Conservation (phyloP, 495 filamentous ascomycete species). For the Lasiosphaeriaceae sp. region DNA sequence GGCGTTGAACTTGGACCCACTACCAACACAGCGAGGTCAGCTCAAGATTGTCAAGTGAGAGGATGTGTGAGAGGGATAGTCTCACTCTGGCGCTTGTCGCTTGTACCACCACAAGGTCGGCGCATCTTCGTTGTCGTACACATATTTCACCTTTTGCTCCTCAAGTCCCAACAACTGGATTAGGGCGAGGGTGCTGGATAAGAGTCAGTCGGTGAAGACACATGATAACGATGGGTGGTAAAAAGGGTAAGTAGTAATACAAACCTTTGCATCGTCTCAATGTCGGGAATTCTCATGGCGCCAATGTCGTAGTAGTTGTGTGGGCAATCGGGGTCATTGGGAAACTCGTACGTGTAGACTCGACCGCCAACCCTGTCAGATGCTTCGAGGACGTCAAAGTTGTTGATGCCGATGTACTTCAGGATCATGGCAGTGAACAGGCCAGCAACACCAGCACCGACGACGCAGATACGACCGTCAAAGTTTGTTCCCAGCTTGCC, state of each 20-base stretch:
- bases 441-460: conserved; percentile 38
- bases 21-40: background rate
- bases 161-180: background rate
- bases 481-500: background rate
- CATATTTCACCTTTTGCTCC: background rate
- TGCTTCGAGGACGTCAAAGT: conserved; percentile 32
- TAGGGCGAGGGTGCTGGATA: background rate
- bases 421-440: conserved; percentile 37
- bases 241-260: too few species aligned
- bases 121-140: conserved; percentile 1
- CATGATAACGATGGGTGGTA: background rate
- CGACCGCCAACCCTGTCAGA: conserved; percentile 28
- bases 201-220: background rate
- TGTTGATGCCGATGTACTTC: conserved; percentile 20
- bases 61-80: background rate
- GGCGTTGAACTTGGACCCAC: background rate
- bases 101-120: conserved; percentile 1
- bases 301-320: conserved; percentile 45
- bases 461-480: conserved; percentile 27
- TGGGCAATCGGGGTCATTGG: conserved; percentile 1
- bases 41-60: background rate
- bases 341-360: conserved; percentile 30
- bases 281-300: conserved; percentile 40
- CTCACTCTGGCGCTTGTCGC: background rate
- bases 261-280: conserved; percentile 17